These are phyloP conservation scores for Lodderomyces theae DNA, from an alignment of 1,139 yeast species.

Conservation along the genomic window DNA sequence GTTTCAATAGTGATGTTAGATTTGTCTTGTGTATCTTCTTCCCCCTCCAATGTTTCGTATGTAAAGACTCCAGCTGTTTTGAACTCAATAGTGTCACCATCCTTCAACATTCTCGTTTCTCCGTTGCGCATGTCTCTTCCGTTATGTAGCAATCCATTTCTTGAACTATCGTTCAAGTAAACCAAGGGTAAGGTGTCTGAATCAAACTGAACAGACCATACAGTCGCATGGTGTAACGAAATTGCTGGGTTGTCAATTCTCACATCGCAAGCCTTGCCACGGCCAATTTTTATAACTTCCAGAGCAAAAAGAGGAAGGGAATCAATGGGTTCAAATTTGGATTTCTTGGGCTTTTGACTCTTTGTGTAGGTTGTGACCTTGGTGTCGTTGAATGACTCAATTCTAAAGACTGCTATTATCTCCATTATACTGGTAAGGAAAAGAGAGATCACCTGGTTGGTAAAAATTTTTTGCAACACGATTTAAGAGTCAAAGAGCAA, in stretches of 20 bases:
- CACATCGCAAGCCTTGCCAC: conserved; percentile 14
- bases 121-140: conserved; percentile 29
- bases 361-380: not conserved
- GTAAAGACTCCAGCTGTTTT: conserved; percentile 26
- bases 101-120: conserved; percentile 34
- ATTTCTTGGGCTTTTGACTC: conserved; percentile 1
- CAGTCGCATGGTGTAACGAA: conserved; percentile 42
- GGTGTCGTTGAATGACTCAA: not conserved
- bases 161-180: conserved; percentile 53
- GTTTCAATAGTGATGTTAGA: not conserved
- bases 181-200: conserved; percentile 43
- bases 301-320: conserved; percentile 13
- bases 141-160: conserved; percentile 54
- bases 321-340: not conserved
- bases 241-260: conserved; percentile 19
- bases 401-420: conserved; percentile 1
- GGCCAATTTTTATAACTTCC: conserved; percentile 17
- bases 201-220: conserved; percentile 55
- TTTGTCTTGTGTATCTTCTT: not conserved
- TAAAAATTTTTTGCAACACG: conserved; percentile 2
- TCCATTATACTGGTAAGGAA: not conserved
- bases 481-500: not conserved
- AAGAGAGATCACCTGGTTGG: no score
- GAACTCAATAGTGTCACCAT: conserved; percentile 44
- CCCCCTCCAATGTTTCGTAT: conserved; percentile 13